Percentiles rank a stretch among this genome's conserved stretches.
Evolutionary conservation across 169 alveolate species (phyloP).

Genomic region (Babesia divergens): DNA sequence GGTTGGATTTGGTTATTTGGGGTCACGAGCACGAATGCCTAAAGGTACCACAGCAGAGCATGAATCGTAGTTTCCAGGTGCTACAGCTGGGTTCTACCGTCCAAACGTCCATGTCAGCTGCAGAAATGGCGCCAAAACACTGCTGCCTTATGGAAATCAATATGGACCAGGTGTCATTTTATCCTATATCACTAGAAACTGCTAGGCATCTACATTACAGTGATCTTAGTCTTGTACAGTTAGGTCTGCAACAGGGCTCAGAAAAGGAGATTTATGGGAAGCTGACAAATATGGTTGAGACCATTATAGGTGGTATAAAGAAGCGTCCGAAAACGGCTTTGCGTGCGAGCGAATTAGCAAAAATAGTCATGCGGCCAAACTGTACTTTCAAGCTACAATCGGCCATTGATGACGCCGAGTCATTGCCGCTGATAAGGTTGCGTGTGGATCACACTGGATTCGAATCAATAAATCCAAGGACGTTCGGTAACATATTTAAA

Average conservation of each 20-base stretch:
- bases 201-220: conserved; percentile 83
- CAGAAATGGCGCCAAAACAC: conserved; percentile 89
- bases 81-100: conserved; percentile 91
- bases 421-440: conserved; percentile 2
- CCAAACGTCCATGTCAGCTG: conserved; percentile 89
- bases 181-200: conserved; percentile 84
- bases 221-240: conserved; percentile 39
- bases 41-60: conserved; percentile 76
- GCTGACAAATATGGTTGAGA: conserved; percentile 13
- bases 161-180: conserved; percentile 77
- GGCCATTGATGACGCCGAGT: conserved; percentile 16
- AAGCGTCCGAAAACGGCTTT: not conserved
- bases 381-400: not conserved
- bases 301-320: conserved; percentile 20
- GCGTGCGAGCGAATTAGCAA: not conserved
- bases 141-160: conserved; percentile 84
- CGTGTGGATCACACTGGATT: conserved; percentile 61
- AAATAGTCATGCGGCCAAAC: not conserved
- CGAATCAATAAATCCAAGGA: conserved; percentile 71
- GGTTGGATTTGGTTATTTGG: conserved; percentile 64
- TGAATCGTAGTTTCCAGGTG: conserved; percentile 81
- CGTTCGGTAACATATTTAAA: conserved; percentile 71
- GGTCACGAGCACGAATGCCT: conserved; percentile 95
- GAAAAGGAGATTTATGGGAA: conserved; percentile 5
- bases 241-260: not conserved